Evolutionary conservation across 108 stramenopile species (phyloP).

Genomic region (Fragilaria crotonensis): DNA sequence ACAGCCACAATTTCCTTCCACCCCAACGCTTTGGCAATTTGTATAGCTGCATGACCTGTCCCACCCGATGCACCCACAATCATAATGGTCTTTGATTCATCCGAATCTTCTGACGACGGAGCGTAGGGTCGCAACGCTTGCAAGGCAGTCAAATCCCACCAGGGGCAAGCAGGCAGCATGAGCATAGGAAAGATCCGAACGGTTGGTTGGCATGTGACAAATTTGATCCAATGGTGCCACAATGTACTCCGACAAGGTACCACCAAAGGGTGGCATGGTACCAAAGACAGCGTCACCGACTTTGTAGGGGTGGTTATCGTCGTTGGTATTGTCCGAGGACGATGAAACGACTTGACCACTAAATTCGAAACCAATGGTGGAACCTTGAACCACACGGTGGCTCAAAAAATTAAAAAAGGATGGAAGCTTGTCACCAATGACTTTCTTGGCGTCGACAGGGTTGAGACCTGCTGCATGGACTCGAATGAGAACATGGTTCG

Average conservation of each 20-base stretch:
- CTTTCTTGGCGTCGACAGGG: constrained; percentile 56
- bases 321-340: background rate
- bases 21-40: constrained; percentile 32
- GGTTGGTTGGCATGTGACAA: constrained; percentile 6
- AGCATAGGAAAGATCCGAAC: constrained; percentile 17
- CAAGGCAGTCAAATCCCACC: constrained; percentile 44
- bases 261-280: constrained; percentile 33
- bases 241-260: constrained; percentile 36
- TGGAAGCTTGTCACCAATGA: constrained; percentile 54
- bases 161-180: constrained; percentile 40
- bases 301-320: constrained; percentile 7
- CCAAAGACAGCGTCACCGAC: constrained; percentile 32
- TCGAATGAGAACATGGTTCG: constrained; percentile 19
- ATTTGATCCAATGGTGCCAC: constrained; percentile 36
- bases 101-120: background rate
- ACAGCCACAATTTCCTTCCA: constrained; percentile 21
- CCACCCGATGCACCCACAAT: constrained; percentile 49
- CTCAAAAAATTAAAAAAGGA: constrained; percentile 10
- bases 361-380: constrained; percentile 36
- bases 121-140: constrained; percentile 33
- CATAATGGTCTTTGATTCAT: constrained; percentile 13
- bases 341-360: constrained; percentile 16
- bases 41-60: constrained; percentile 47
- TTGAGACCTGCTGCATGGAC: constrained; percentile 37
- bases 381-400: constrained; percentile 6